Evolutionary conservation across 192 early-diverging fungal genomes (phyloP), one percentile per base, ranked within the genome.

Genomic region (Backusella macrospora): DNA sequence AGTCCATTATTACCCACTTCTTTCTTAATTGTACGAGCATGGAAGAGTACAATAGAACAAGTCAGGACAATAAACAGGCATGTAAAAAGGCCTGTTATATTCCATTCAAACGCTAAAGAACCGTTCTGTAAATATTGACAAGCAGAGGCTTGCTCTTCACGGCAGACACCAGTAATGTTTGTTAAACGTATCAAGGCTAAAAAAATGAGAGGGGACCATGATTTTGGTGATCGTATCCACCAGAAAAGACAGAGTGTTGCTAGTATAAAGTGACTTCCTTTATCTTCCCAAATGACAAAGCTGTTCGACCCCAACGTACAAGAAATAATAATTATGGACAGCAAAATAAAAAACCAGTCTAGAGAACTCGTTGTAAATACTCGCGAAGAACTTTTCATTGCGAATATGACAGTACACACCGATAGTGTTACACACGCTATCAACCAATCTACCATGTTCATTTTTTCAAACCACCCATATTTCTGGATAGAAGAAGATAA

Each of bases 271-370:
- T 86, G 76, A 16, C 89, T 86, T 26, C 93, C 84, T 43, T 84
- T 81, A 73, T 98, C 95, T 82, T 99, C 96, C 84, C 85, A 90
- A 39, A 97, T 86, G 1, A 94, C 96, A 74, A 92, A 97, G 74
- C 93, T 96, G 82, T 99, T 96, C 7, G 96, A 97, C 0, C 87
- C 89, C 55, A 94, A 92, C 0, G 88, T 86, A 44, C 90, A 75
- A 13, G 86, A 83, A 71, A 93, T 91, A 14, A 88, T 62, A 34
- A 89, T 62, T 26, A 84, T 39, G 1, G 74, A 37, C 1, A 71
- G 13, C 13, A 74, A n/a, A 12, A 76, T 40, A 4, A 70, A 18
- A 42, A 2, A 44, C 47, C 55, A 23, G 37, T 77, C 78, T 15
- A 39, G 49, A 21, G 23, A 21, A 5, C 44, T 29, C 10, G 59